phyloP scores from a whole-genome alignment of 441 rosid species.

The Adansonia madagascariensis region DNA sequence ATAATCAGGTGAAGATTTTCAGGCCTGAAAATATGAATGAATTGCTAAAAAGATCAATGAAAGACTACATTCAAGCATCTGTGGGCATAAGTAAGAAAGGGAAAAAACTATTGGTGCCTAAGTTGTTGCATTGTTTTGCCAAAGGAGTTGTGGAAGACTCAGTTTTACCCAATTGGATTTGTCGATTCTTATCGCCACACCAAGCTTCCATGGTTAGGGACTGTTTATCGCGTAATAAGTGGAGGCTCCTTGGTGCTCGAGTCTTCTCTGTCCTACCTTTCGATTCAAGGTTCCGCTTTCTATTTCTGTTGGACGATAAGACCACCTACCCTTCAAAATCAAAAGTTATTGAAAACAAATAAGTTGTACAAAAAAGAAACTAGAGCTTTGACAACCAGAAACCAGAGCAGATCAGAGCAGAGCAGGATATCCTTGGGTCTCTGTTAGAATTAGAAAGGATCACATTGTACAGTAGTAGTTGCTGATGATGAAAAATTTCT shows the following conservation, averaged over 20 bases:
- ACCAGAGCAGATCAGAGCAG: background rate
- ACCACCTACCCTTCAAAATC: background rate
- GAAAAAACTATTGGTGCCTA: constrained; percentile 58
- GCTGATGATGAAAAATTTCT: background rate
- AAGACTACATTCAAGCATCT: constrained; percentile 64
- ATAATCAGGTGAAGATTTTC: constrained; percentile 63
- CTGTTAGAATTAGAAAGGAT: background rate
- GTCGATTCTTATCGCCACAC: constrained; percentile 53
- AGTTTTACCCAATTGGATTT: constrained; percentile 61
- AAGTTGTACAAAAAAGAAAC: background rate
- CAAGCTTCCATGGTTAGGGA: constrained; percentile 54
- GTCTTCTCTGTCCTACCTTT: constrained; percentile 58
- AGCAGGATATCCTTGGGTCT: background rate
- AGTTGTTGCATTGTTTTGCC: constrained; percentile 57
- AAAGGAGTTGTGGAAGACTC: constrained; percentile 54
- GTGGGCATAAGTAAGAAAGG: constrained; percentile 58
- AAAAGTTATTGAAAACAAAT: background rate
- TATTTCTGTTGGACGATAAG: constrained; percentile 43
- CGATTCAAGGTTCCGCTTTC: constrained; percentile 65
- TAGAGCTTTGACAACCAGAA: background rate
- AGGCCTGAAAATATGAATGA: constrained; percentile 50
- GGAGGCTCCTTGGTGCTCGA: constrained; percentile 54
- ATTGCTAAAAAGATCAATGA: constrained; percentile 51
- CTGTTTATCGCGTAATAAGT: constrained; percentile 48
- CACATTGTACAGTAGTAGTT: constrained; percentile 13